Evolutionary conservation across 495 filamentous ascomycete species (phyloP).

Genomic region (Trichoderma parareesei): DNA sequence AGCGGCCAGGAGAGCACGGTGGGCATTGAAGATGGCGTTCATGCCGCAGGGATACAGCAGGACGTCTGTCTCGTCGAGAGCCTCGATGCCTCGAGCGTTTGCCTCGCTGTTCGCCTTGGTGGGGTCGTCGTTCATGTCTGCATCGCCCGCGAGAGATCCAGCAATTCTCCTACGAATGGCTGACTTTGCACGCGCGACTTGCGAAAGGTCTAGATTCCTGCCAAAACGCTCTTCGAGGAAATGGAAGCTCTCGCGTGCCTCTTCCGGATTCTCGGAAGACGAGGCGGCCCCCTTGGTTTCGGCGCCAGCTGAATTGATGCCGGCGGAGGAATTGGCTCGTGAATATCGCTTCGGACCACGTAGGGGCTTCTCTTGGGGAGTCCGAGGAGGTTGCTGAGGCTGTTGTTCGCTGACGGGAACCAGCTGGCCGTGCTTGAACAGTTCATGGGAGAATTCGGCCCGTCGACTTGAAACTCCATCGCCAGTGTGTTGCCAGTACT

Average conservation of each 20-base stretch:
- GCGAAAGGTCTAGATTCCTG: conserved; percentile 71
- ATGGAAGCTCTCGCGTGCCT: conserved; percentile 54
- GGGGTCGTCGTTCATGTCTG: conserved; percentile 43
- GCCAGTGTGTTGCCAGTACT: conserved; percentile 96
- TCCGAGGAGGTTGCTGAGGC: conserved; percentile 15
- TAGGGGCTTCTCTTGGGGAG: conserved; percentile 35
- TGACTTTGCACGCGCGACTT: conserved; percentile 72
- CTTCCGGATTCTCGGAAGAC: conserved; percentile 18
- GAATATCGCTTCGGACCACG: conserved; percentile 70
- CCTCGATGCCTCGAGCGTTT: conserved; percentile 50
- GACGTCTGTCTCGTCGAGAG: conserved; percentile 80
- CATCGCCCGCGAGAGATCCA: conserved; percentile 67
- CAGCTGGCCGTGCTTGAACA: conserved; percentile 64
- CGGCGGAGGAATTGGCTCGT: conserved; percentile 43
- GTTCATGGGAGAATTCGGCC: conserved; percentile 74
- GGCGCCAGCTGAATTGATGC: conserved; percentile 13
- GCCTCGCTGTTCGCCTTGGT: conserved; percentile 30
- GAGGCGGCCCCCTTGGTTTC: conserved; percentile 13
- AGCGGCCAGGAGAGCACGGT: conserved; percentile 58
- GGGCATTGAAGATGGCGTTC: conserved; percentile 87
- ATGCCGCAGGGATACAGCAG: conserved; percentile 85
- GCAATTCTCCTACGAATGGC: conserved; percentile 84
- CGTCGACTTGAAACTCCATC: conserved; percentile 88
- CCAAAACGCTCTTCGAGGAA: conserved; percentile 96
- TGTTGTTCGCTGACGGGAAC: conserved; percentile 33